Conservation (phyloP, 2,329 filamentous ascomycete genomes). For the Colletotrichum melonis region DNA sequence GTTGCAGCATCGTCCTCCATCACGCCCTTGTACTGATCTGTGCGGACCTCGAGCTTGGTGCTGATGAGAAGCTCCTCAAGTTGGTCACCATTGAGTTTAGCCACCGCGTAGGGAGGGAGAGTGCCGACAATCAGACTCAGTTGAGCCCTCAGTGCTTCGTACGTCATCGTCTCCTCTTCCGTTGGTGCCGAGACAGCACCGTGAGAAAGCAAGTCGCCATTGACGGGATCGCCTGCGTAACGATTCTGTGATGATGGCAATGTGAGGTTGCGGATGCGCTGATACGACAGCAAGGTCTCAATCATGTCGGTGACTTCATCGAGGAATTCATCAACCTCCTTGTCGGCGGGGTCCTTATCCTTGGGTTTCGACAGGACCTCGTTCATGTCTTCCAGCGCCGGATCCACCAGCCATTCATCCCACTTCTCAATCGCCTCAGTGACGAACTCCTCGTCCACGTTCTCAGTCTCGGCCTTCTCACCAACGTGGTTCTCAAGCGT, state of each 20-base stretch:
- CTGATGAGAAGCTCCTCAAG: conserved; percentile 86
- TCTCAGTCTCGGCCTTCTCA: conserved; percentile 41
- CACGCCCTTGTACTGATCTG: conserved; percentile 78
- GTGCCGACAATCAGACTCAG: conserved; percentile 78
- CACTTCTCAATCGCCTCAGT: conserved; percentile 68
- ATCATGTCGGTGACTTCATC: conserved; percentile 81
- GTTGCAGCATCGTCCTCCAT: conserved; percentile 82
- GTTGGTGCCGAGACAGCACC: conserved; percentile 75
- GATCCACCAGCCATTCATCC: conserved; percentile 69
- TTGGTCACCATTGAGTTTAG: conserved; percentile 87
- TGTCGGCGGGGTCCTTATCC: conserved; percentile 32
- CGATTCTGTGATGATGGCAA: conserved; percentile 73
- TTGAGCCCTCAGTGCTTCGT: conserved; percentile 81
- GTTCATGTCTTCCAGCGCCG: conserved; percentile 57
- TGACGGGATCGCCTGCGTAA: conserved; percentile 70
- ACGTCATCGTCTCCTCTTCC: conserved; percentile 69
- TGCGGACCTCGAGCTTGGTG: conserved; percentile 79
- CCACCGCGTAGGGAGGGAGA: conserved; percentile 85
- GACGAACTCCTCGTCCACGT: conserved; percentile 62
- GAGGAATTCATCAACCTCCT: conserved; percentile 57
- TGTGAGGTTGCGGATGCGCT: conserved; percentile 80
- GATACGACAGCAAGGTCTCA: conserved; percentile 81
- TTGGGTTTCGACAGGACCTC: conserved; percentile 62
- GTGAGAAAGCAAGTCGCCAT: conserved; percentile 75
- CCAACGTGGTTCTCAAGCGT: conserved; percentile 44